Base-by-base conservation (phyloP, 2,329 filamentous ascomycete genomes). In the Verticillium tricorpus region DNA sequence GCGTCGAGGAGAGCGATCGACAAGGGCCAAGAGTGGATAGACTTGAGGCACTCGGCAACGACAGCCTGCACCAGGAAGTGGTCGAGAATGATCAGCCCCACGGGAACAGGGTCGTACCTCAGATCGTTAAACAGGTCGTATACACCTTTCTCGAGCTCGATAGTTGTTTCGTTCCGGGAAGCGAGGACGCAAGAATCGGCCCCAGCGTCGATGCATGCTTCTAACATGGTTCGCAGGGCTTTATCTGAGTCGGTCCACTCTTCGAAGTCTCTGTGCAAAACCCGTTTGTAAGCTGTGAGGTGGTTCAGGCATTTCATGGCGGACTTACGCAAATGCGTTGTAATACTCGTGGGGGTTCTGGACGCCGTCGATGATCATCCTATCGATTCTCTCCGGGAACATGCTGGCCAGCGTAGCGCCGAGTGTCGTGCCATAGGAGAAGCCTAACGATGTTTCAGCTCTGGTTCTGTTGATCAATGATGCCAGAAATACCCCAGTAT, bases 321-420 rank as follows among this genome's bases (percentile, higher is more conserved):
- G 15, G 1, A 54, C 31, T 35, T 17, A 56, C 32, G 32, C 37
- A 28, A 52, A 31, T 19, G 40, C 62, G 32, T 69, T 61, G 56
- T 73, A 73, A 52, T 72, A 74, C 28, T 75, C 69, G 32, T 72
- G 69, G 0, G 67, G 62, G 52, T 75, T 75, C 8, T 69, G 63
- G 1, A 73, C 69, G 19, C 69, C 72, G 34, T 75, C 73, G 1
- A 74, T 60, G 25, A 76, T 62, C 57, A 74, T 61, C 59, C 68
- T 73, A 55, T 73, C 71, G 19, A 75, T 64, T 19, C 63, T 66
- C 3, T 73, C 68, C 1, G 73, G 77, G 60, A 78, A 79, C 76
- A 80, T 79, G 54, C 74, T 70, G 1, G 73, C 75, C 3, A 72
- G 65, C 1, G 73, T 77, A 5, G 69, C 69, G 5, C 78, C 78